Conservation (phyloP, 768 basidiomycete species). For the Boletus sensibilis region DNA sequence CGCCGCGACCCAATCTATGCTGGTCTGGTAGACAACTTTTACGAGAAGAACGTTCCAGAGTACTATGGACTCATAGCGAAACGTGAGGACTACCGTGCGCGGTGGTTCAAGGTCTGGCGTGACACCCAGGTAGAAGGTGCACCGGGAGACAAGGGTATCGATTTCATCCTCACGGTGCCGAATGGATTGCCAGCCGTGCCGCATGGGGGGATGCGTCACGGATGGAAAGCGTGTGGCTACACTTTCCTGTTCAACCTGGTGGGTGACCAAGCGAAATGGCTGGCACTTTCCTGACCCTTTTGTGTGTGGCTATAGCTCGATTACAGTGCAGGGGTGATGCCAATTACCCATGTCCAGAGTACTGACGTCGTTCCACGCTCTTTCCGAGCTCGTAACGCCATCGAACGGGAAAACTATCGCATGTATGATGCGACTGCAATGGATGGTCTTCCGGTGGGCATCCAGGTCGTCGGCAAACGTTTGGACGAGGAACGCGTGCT, state of each 20-base stretch:
- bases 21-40: slow-evolving; percentile 47
- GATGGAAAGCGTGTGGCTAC: slow-evolving; percentile 59
- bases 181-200: slow-evolving; percentile 61
- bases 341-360: slow-evolving; percentile 40
- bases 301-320: slow-evolving; percentile 35
- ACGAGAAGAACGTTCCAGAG: slow-evolving; percentile 50
- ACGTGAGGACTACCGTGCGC: slow-evolving; percentile 42
- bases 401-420: slow-evolving; percentile 40
- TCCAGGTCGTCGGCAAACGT: slow-evolving; percentile 44
- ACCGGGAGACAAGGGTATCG: slow-evolving; percentile 44
- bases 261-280: slow-evolving; percentile 13
- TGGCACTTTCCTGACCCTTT: background rate
- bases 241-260: slow-evolving; percentile 70
- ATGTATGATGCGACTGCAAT: slow-evolving; percentile 43
- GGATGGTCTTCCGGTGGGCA: slow-evolving; percentile 45
- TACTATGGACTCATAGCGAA: slow-evolving; percentile 48
- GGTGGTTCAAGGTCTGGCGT: slow-evolving; percentile 40
- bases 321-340: slow-evolving; percentile 45
- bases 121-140: slow-evolving; percentile 21
- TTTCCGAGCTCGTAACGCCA: slow-evolving; percentile 33
- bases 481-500: slow-evolving; percentile 50
- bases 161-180: slow-evolving; percentile 63
- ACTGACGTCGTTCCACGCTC: slow-evolving; percentile 32
- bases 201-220: slow-evolving; percentile 51
- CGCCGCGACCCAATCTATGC: slow-evolving; percentile 53